Base-by-base conservation (phyloP, 192 early-diverging fungal species). In the Coemansia sp. region DNA sequence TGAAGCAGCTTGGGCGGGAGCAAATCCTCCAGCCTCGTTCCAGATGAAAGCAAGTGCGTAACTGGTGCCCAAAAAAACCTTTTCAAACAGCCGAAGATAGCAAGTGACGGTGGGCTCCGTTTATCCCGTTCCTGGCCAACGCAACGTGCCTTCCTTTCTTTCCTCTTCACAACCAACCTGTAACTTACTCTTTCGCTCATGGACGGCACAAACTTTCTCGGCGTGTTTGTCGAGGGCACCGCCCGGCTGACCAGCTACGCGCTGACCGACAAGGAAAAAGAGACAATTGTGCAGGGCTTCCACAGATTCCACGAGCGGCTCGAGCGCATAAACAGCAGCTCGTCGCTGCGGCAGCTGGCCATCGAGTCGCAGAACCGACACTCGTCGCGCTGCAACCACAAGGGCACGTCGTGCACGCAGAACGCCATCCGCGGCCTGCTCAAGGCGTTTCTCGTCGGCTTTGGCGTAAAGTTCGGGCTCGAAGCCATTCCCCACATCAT, bases 261-360 rank as follows among this genome's bases (percentile, higher is more conserved):
- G 41, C 56, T 88, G 51, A 84, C 86, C 21, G 80, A 85, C 69
- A 68, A 74, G 23, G 86, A 88, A 43, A 82, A 84, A 8, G 86
- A 88, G 58, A 64, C 69, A 8, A 71, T 85, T 23, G 71, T 85
- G 20, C 45, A 60, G 0, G 79, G 81, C 5, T 78, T 88, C 36
- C 80, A 70, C 17, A 70, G 66, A 31, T 84, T 88, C 64, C 83
- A 85, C 58, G 69, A 82, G 53, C 80, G 75, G n/a, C 70, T 88
- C n/a, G 72, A 81, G 50, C 75, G 84, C 29, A 64, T 85, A n/a
- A 82, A 73, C 67, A 83, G 81, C 81, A 78, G 60, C 19, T 21
- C 53, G 20, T 60, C 57, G 2, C 50, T 67, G 42, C 50, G 54
- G 22, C 59, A 42, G 20, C 58, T 76, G 47, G 68, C 76, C 0